These are phyloP conservation scores for Nannizziopsis arthrosporioides DNA, from an alignment of 2,329 filamentous ascomycete species.

Conservation along the genomic window DNA sequence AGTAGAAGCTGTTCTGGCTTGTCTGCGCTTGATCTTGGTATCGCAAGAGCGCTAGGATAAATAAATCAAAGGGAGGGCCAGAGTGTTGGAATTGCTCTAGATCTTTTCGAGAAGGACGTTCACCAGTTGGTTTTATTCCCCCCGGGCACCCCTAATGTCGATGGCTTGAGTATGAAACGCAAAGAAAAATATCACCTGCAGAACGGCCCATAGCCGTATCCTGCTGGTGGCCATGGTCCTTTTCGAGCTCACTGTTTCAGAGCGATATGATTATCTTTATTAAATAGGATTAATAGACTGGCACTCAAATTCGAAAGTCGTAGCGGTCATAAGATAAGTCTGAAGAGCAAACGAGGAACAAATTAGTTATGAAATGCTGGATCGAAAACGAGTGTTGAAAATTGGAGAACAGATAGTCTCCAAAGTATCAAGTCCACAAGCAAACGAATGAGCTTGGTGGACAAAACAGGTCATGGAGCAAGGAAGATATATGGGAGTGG, in stretches of 20 bases:
- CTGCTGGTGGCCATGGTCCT: not conserved
- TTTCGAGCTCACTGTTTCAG: not conserved
- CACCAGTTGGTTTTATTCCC: slow-evolving; percentile 21
- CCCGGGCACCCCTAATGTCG: slow-evolving; percentile 20
- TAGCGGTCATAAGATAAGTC: not conserved
- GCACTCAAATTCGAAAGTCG: no score
- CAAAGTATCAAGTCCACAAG: no score
- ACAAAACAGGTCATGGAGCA: no score
- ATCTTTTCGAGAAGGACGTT: slow-evolving; percentile 46
- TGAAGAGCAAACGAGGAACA: not conserved
- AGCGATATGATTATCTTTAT: not conserved
- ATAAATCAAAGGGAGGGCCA: slow-evolving; percentile 56
- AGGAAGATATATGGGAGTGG: no score
- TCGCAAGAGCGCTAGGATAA: slow-evolving; percentile 60
- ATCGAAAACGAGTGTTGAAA: no score
- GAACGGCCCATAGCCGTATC: slow-evolving; percentile 6
- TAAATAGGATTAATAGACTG: no score
- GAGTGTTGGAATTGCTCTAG: slow-evolving; percentile 55
- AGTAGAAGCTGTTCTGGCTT: slow-evolving; percentile 61
- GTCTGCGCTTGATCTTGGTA: slow-evolving; percentile 57
- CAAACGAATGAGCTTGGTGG: no score
- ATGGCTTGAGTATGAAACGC: slow-evolving; percentile 7
- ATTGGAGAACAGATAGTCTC: no score
- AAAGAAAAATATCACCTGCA: slow-evolving; percentile 6
- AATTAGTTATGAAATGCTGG: no score